A percentile compares a stretch with the other conserved stretches of the same genome.
Evolutionary conservation across 768 basidiomycete species (phyloP).

Genomic region (Asterophora parasitica): DNA sequence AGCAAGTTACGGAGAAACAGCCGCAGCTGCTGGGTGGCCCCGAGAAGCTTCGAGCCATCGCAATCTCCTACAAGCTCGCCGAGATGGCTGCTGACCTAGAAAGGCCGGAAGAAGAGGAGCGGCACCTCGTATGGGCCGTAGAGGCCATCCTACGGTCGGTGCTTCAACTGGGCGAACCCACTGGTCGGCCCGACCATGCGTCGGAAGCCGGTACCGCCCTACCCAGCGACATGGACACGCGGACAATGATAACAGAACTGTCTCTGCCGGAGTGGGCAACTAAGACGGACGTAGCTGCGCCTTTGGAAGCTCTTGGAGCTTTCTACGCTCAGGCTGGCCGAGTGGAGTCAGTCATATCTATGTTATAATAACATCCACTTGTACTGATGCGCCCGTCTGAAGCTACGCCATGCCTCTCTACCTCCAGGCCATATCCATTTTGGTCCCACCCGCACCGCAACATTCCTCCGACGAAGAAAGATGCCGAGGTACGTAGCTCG

Average conservation of each 20-base stretch:
- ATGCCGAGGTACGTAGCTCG: constrained; percentile 47
- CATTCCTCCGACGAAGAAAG: constrained; percentile 40
- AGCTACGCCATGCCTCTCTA: constrained; percentile 66
- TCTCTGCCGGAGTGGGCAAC: constrained; percentile 57
- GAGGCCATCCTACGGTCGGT: constrained; percentile 37
- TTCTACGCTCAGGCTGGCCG: constrained; percentile 56
- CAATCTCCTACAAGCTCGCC: constrained; percentile 39
- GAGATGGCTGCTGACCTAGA: constrained; percentile 33
- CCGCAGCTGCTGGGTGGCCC: constrained; percentile 20
- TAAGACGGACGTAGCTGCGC: constrained; percentile 58
- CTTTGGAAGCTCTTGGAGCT: constrained; percentile 60
- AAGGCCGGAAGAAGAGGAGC: constrained; percentile 37
- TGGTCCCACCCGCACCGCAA: constrained; percentile 45
- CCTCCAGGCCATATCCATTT: constrained; percentile 57
- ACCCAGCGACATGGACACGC: constrained; percentile 15
- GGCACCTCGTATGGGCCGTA: constrained; percentile 38
- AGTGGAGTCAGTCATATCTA: constrained; percentile 39
- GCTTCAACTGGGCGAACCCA: constrained; percentile 18
- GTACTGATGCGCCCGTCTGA: constrained; percentile 3
- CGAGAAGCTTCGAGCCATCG: constrained; percentile 33
- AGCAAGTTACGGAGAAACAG: constrained; percentile 19
- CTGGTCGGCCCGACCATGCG: background rate
- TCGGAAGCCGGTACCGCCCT: constrained; percentile 2
- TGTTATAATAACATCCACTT: background rate
- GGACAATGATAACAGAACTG: constrained; percentile 43